Evolutionary conservation across 768 basidiomycete species (phyloP).

Genomic region (Phylloporus scabripes): DNA sequence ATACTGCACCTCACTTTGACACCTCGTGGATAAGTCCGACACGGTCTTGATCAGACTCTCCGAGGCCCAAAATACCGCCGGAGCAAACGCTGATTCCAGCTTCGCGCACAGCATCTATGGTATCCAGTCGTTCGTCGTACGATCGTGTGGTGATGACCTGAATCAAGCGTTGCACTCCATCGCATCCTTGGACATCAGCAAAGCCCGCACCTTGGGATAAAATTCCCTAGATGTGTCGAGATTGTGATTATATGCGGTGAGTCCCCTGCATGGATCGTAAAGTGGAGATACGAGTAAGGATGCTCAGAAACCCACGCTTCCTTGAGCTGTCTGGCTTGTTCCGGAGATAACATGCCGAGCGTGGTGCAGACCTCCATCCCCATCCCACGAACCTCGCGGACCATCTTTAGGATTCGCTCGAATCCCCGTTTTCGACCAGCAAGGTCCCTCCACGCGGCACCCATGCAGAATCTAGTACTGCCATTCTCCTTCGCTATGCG

Average conservation of each 20-base stretch:
- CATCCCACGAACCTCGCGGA: slow-evolving; percentile 84
- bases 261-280: slow-evolving; percentile 46
- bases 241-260: slow-evolving; percentile 99
- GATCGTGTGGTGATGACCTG: slow-evolving; percentile 94
- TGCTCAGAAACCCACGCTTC: slow-evolving; percentile 63
- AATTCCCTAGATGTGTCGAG: slow-evolving; percentile 96
- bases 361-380: slow-evolving; percentile 99
- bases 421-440: slow-evolving; percentile 91
- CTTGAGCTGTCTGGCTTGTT: slow-evolving; percentile 88
- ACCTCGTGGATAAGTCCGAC: slow-evolving; percentile 94
- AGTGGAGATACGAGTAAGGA: background rate
- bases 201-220: slow-evolving; percentile 72
- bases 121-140: slow-evolving; percentile 89
- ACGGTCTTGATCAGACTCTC: slow-evolving; percentile 84
- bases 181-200: background rate
- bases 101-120: slow-evolving; percentile 84
- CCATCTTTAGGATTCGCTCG: slow-evolving; percentile 90
- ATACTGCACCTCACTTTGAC: slow-evolving; percentile 55
- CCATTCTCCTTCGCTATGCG: slow-evolving; percentile 94
- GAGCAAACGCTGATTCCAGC: slow-evolving; percentile 98
- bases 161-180: slow-evolving; percentile 3
- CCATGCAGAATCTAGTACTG: slow-evolving; percentile 98
- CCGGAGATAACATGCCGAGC: slow-evolving; percentile 92
- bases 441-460: slow-evolving; percentile 95
- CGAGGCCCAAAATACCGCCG: slow-evolving; percentile 92